Evolutionary conservation across 2,329 filamentous ascomycete species (phyloP), one percentile per base, ranked within the genome.

Genomic region (Apiospora sp.): DNA sequence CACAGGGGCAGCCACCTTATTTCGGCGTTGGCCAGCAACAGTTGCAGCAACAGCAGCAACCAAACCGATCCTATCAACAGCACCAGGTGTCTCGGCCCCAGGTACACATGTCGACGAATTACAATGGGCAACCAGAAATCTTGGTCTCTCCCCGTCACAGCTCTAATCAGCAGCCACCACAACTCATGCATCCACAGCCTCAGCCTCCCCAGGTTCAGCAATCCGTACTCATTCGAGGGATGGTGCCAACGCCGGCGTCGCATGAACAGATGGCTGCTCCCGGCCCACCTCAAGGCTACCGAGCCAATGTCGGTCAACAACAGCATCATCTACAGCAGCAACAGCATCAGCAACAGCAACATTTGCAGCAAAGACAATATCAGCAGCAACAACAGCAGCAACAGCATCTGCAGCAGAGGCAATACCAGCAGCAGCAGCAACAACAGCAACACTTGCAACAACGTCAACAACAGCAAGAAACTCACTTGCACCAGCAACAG

Each of bases 201-300:
- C 79, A 88, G 14, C 88, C 88, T 41, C 88, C 87, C 8, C 87
- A 89, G 67, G 87, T 89, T 1, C 88, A 90, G 73, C 86, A 86
- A 74, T 84, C 85, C 8, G 81, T 88, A 71, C 86, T 89, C 61
- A 84, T 85, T 44, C 79, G 82, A 54, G 81, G 79, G n/a, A 79
- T 83, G 64, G 76, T 81, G 16, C 80, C 80, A 14, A 81, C 83
- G 7, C 83, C 81, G 37, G 82, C 78, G 73, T 79, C 76, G 67
- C 78, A 76, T 67, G 81, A 79, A 68, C 80, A 75, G 46, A 37
- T 43, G 30, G n/a, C 48, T 6, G n/a, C 68, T 24, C 34, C 68
- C 2, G 48, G 24, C 7, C 48, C 68, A 27, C 46, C 48, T 10
- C 48, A 70, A 48, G 48, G 68, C 68, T 51, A 70, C 48, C 68